Conservation (phyloP, 164 flowering plant species). For the Aristolochia fimbriata region DNA sequence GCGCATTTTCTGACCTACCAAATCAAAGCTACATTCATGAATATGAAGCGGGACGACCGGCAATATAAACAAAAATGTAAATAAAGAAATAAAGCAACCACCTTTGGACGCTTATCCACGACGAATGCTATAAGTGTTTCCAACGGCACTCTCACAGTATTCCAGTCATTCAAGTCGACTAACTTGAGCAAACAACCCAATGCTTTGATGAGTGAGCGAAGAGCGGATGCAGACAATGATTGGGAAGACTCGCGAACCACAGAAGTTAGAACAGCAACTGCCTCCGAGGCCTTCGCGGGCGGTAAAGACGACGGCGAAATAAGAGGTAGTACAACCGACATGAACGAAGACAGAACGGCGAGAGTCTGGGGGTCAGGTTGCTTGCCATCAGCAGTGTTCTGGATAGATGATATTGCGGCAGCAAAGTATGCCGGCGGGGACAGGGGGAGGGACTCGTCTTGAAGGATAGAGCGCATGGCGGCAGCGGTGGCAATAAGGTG, state of each 20-base stretch:
- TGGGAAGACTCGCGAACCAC: slow-evolving; percentile 19
- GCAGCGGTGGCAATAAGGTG: slow-evolving; percentile 88
- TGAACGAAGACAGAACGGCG: slow-evolving; percentile 48
- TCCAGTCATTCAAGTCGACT: slow-evolving; percentile 66
- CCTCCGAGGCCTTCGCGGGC: slow-evolving; percentile 45
- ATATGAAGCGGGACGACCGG: too few relatives aligned
- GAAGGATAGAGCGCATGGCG: slow-evolving; percentile 62
- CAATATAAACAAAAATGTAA: neutral
- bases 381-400: slow-evolving; percentile 10
- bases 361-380: slow-evolving; percentile 32
- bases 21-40: neutral
- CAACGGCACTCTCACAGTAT: slow-evolving; percentile 31
- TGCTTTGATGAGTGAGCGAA: slow-evolving; percentile 58
- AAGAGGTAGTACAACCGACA: slow-evolving; percentile 47
- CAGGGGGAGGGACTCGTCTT: slow-evolving; percentile 54
- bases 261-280: slow-evolving; percentile 36
- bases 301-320: slow-evolving; percentile 32
- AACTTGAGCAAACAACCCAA: slow-evolving; percentile 49
- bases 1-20: slow-evolving; percentile 72
- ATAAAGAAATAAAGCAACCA: slow-evolving; percentile 10
- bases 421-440: slow-evolving; percentile 75
- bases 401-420: slow-evolving; percentile 50
- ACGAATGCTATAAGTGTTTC: slow-evolving; percentile 44
- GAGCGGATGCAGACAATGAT: slow-evolving; percentile 29
- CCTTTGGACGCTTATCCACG: slow-evolving; percentile 87